Evolutionary conservation across 1,284 basidiomycete species (phyloP), one percentile per base, ranked within the genome.

Genomic region (Austropuccinia psidii): DNA sequence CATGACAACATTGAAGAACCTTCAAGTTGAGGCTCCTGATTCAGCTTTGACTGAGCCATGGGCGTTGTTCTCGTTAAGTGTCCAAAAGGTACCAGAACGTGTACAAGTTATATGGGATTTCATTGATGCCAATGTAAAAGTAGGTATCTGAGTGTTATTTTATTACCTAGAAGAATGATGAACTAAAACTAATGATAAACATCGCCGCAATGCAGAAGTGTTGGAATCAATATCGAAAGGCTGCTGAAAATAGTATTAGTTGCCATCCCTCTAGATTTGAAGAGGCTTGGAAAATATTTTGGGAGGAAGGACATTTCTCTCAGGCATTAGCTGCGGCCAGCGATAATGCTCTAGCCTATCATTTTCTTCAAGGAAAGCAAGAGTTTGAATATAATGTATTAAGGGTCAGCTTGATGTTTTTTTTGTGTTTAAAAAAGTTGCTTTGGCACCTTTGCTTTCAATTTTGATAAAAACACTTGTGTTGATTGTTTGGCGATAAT

Each of bases 311-410:
- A 27, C 39, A 24, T 27, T 54, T 57, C 45, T n/a, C 54, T 4
- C 39, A 68, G 37, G 66, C 66, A 4, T 9, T 54, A 33, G 31
- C 41, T n/a, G 66, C 66, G 21, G 66, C 57, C 52, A 45, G 43
- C 17, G 35, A 55, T 41, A 52, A 68, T 68, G 15, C 9, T 9
- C 21, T 55, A n/a, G 54, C 49, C 29, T 21, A 21, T 9, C 13
- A 11, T 37, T 68, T 54, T 41, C 29, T 68, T 19, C 9, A 21
- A 39, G 52, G 49, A 15, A 57, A 54, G 35, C 33, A 39, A 13
- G 39, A 31, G 31, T 19, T 54, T 31, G 37, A 31, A 39, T 68
- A 68, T 29, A 54, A 54, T 39, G 33, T 55, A 55, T 33, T 68
- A 41, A 43, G 52, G 55, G 66, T 68, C 2, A 41, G 19, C 29